Evolutionary conservation across 2,329 filamentous ascomycete species (phyloP).

Genomic region (Curvularia spicifera): DNA sequence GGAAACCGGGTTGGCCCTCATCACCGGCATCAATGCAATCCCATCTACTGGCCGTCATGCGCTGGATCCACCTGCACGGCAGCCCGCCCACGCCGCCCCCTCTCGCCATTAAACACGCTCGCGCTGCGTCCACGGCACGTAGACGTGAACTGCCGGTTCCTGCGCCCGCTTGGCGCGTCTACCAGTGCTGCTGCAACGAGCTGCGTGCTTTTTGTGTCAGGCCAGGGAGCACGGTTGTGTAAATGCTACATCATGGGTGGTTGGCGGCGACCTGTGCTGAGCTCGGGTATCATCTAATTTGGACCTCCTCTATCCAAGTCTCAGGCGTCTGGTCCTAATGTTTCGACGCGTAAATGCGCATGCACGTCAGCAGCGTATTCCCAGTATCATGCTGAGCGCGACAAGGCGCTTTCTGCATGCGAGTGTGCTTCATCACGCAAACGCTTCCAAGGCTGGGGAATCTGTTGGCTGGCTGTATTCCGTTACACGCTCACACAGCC

Average conservation of each 20-base stretch:
- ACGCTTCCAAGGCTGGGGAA: background rate
- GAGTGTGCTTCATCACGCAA: slow-evolving; percentile 18
- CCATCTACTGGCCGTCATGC: slow-evolving; percentile 9
- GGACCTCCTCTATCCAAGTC: background rate
- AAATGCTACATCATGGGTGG: slow-evolving; percentile 10
- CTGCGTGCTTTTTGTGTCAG: slow-evolving; percentile 2
- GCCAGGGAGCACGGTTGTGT: slow-evolving; percentile 6
- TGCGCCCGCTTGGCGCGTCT: slow-evolving; percentile 14
- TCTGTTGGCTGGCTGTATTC: background rate
- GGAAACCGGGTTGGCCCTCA: slow-evolving; percentile 2
- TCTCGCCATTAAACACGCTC: slow-evolving; percentile 2
- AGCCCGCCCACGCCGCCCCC: background rate
- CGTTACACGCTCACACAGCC: slow-evolving; percentile 1
- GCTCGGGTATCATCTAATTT: background rate
- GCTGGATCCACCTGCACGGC: slow-evolving; percentile 7
- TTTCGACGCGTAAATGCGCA: slow-evolving; percentile 30
- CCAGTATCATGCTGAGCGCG: slow-evolving; percentile 25
- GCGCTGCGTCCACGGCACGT: slow-evolving; percentile 4
- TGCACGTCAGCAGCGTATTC: slow-evolving; percentile 16
- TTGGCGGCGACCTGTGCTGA: slow-evolving; percentile 3
- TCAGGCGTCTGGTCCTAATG: slow-evolving; percentile 13
- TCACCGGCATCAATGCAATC: slow-evolving; percentile 4
- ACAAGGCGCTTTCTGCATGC: slow-evolving; percentile 35
- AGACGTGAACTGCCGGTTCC: slow-evolving; percentile 11
- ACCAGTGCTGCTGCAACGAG: slow-evolving; percentile 12